Base-by-base conservation (phyloP, 768 basidiomycete species). In the Termitomyces sp. region DNA sequence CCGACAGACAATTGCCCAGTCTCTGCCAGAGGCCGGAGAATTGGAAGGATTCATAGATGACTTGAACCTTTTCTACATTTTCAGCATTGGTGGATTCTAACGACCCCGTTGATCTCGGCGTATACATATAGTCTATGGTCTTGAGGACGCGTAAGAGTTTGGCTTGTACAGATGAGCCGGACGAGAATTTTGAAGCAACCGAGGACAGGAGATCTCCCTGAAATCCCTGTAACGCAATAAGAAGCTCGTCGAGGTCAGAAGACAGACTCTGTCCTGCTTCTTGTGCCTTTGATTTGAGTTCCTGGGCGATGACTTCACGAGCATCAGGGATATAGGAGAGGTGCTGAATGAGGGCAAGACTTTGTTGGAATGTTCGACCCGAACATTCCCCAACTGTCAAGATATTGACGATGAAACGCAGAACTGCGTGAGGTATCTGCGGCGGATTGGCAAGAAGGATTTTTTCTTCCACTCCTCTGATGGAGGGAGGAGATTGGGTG, bases 301-400 rank as follows among this genome's bases (percentile, higher is more conserved):
- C 97, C 60, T 88, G 83, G 3, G 95, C 87, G 61, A 99, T 86
- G 43, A 90, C 83, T 53, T 95, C 92, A 43, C 92, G 86, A 8
- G 90, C 91, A 56, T 92, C 91, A 6, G 92, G 88, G 58, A 98
- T 83, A 69, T 83, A 82, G 0, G 94, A 95, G 21, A 98, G 75
- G 65, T 99, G 86, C 70, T 96, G 93, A 56, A 99, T 98, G 35
- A 98, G 81, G 17, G 87, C 79, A 43, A 98, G 78, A 41, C 92
- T 94, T 67, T 94, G 87, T 63, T 94, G 89, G 82, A 99, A 99
- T n/a, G 95, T 97, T 33, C 89, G 81, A 43, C 89, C 91, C 23
- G 94, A 94, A 67, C 96, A 98, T 75, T 99, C 97, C 44, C 97
- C 97, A 19, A 89, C 80, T n/a, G 97, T 98, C 60, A 99, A 77